Evolutionary conservation across 2,329 filamentous ascomycete genomes (phyloP).

Genomic region (Leptographium galeiforme): DNA sequence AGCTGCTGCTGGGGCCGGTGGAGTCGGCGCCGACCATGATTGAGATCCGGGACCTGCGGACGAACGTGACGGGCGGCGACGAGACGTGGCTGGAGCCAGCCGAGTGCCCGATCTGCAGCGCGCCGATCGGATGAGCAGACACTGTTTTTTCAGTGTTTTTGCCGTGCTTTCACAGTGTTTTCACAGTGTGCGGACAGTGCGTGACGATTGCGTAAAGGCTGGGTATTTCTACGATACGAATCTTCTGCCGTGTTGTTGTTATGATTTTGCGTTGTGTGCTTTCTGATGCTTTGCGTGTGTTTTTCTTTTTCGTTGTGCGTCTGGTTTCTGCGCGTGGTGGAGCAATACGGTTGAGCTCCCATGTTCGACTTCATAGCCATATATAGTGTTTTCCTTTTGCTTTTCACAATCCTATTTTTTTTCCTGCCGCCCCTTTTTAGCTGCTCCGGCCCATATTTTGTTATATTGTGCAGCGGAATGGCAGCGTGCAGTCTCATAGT

Average conservation of each 20-base stretch:
- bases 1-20: conserved; percentile 29
- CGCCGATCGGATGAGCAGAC: conserved; percentile 1
- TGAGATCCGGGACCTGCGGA: conserved; percentile 37
- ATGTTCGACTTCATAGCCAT: too few relatives aligned
- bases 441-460: too few relatives aligned
- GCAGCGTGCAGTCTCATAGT: too few relatives aligned
- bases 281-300: neutral
- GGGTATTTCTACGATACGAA: neutral
- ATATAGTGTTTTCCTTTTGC: too few relatives aligned
- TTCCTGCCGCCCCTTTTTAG: too few relatives aligned
- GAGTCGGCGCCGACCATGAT: conserved; percentile 33
- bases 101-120: conserved; percentile 35
- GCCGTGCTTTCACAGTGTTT: too few relatives aligned
- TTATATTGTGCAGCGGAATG: too few relatives aligned
- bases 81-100: conserved; percentile 40
- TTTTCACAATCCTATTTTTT: too few relatives aligned
- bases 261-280: neutral
- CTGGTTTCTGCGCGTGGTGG: neutral
- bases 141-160: too few relatives aligned
- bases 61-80: conserved; percentile 31
- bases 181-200: neutral
- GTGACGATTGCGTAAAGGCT: neutral
- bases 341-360: too few relatives aligned
- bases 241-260: neutral
- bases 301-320: neutral